Base-by-base conservation (phyloP, 352 stramenopile genomes). In the Globisporangium yorkense region DNA sequence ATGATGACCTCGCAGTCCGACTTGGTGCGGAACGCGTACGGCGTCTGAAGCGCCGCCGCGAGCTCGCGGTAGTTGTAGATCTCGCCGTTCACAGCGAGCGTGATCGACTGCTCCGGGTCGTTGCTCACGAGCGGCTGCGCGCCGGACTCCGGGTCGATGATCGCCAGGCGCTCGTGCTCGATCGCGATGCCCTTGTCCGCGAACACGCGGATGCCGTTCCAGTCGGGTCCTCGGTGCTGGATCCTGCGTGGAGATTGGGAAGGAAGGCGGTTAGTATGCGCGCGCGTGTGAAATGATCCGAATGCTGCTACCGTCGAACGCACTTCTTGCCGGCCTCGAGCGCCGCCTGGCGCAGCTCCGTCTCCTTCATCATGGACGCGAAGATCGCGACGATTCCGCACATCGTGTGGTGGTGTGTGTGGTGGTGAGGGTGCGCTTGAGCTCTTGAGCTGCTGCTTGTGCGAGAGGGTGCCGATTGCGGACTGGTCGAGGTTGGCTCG, bases 51-150 rank as follows among this genome's bases (percentile, higher is more conserved):
- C n/a, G 68, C 45, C 5, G 72, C 63, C 43, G 96, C 97, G 9
- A 99, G 72, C 68, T 99, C 87, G 70, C 97, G 96, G 84, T 99
- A 98, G 80, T 99, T 99, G 90, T 99, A 99, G 61, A 99, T 98
- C 79, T 99, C 97, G 50, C 97, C 97, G 75, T 99, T 99, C 41
- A 97, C 96, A 7, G 96, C 92, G 5, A 98, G 87, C 65, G 97
- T 98, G 60, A 99, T 85, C 48, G 79, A 84, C 45, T 68, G 60
- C 44, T 74, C 69, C 9, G 79, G 70, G 67, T 98, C 93, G 70
- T 86, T 88, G 66, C 77, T 94, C 56, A 91, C 74, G 8, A 97
- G 75, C 49, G 90, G 90, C 70, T 98, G 92, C n/a, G 86, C 86
- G 53, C 92, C 92, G 35, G 87, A 98, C 68, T 99, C 97, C 6